Evolutionary conservation across 2,329 filamentous ascomycete genomes (phyloP).

Genomic region (Curvularia spicifera): DNA sequence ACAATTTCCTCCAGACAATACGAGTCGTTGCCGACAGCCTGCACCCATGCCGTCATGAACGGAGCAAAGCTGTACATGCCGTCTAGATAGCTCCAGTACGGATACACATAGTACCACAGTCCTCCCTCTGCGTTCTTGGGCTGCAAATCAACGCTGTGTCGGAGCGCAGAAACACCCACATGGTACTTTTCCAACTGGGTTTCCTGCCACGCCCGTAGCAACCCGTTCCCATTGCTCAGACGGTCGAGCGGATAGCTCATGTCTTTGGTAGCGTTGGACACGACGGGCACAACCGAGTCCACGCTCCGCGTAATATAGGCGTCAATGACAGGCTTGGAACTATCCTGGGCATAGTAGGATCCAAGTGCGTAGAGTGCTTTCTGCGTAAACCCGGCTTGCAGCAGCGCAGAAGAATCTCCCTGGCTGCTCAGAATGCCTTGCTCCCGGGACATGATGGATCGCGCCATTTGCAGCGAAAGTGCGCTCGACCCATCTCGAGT

Average conservation of each 20-base stretch:
- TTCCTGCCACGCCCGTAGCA: slow-evolving; percentile 26
- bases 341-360: slow-evolving; percentile 20
- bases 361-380: slow-evolving; percentile 35
- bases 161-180: slow-evolving; percentile 19
- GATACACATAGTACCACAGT: slow-evolving; percentile 54
- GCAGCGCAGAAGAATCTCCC: slow-evolving; percentile 26
- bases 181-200: slow-evolving; percentile 25
- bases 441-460: slow-evolving; percentile 40
- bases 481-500: neutral
- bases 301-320: slow-evolving; percentile 28
- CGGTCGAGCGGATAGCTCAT: slow-evolving; percentile 39
- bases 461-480: slow-evolving; percentile 33
- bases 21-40: neutral
- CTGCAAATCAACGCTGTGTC: slow-evolving; percentile 37
- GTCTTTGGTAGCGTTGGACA: slow-evolving; percentile 30
- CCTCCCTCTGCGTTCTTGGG: slow-evolving; percentile 37
- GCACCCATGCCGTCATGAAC: slow-evolving; percentile 47
- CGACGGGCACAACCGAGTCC: slow-evolving; percentile 18
- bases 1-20: slow-evolving; percentile 22
- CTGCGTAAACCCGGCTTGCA: slow-evolving; percentile 46
- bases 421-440: slow-evolving; percentile 39
- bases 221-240: slow-evolving; percentile 37
- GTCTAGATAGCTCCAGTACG: slow-evolving; percentile 61
- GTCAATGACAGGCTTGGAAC: slow-evolving; percentile 12
- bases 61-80: slow-evolving; percentile 60